Evolutionary conservation across 2,329 filamentous ascomycete genomes (phyloP), one percentile per base, ranked within the genome.

Genomic region (Colletotrichum incanum): DNA sequence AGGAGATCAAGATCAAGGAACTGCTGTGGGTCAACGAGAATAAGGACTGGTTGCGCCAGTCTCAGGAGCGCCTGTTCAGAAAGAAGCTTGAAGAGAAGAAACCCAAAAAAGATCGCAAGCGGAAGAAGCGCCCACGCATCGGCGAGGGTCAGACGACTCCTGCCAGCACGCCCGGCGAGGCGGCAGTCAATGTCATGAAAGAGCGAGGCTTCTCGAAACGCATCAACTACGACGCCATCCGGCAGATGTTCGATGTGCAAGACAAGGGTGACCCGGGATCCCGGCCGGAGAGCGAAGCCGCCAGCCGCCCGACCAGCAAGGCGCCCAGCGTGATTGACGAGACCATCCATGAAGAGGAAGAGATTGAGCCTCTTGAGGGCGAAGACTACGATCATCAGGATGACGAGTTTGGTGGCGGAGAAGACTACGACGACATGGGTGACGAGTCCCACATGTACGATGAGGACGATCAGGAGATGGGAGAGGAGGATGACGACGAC

Each of bases 11-110:
- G 43, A 90, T 95, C 78, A 98, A 98, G 81, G 95, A 98, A 81
- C 91, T 91, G 72, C 93, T 98, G 64, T 99, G 96, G 96, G 91
- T 97, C 54, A 95, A 96, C 72, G 92, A 95, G 79, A 98, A 99
- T 82, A 95, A 96, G 80, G 94, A 97, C 76, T 99, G 95, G 89
- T 87, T 99, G 49, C 93, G 96, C 11, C 89, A 91, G 60, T 93
- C 97, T 79, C 95, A 98, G 78, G 91, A 93, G 72, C 97, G 96
- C 81, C 87, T 93, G 8, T 92, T 97, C 68, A 90, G 93, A 49
- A 89, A 91, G 71, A 94, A 95, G 81, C 84, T 90, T 73, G 89
- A 89, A 71, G 87, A 86, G 12, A 87, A 83, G 77, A 85, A 81
- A 75, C 88, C 85, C 67, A 93, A 87, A 82, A 88, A 86, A 67